Evolutionary conservation across 2,329 filamentous ascomycete species (phyloP), one percentile per base, ranked within the genome.

Genomic region (Epichloe sylvatica): DNA sequence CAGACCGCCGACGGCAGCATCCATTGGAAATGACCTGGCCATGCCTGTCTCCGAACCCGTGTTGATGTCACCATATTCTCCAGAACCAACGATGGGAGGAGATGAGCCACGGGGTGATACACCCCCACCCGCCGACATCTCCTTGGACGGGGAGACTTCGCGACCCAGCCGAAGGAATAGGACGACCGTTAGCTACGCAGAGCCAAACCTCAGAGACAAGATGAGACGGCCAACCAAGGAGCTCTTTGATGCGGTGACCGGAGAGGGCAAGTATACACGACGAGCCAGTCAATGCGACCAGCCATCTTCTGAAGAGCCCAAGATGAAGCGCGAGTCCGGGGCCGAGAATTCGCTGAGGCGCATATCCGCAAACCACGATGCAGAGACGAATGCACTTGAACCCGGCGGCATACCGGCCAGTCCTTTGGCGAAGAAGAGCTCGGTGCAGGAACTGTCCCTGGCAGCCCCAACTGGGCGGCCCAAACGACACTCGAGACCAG

Each of bases 221-320:
- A 90, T 92, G 86, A 77, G 86, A 51, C 77, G 86, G 52, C 85
- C 86, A 21, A 85, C 83, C 1, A 86, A 86, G 60, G 80, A 86
- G 55, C 66, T 90, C 9, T 77, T 83, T 36, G 84, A 89, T 62
- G 86, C 85, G 1, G 85, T 91, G 13, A 67, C 75, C 11, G 80
- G 77, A n/a, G 77, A 83, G 56, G 76, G 74, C 34, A 80, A 75
- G 59, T 70, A 73, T 51, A 51, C 72, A 55, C 61, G 70, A 46
- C 64, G 69, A 49, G 66, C 64, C 23, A 74, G 70, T 53, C 67
- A 58, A 42, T 59, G 51, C 39, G 65, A 65, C 12, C 55, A 57
- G 30, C 17, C 49, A 35, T 53, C 53, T 11, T 52, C 59, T 4
- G 64, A 64, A 13, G 53, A 56, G 3, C 43, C 49, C 43, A 59